Percentiles rank a stretch among this genome's conserved stretches.
Evolutionary conservation across 352 stramenopile genomes (phyloP).

Genomic region (Vaucheria bursata): DNA sequence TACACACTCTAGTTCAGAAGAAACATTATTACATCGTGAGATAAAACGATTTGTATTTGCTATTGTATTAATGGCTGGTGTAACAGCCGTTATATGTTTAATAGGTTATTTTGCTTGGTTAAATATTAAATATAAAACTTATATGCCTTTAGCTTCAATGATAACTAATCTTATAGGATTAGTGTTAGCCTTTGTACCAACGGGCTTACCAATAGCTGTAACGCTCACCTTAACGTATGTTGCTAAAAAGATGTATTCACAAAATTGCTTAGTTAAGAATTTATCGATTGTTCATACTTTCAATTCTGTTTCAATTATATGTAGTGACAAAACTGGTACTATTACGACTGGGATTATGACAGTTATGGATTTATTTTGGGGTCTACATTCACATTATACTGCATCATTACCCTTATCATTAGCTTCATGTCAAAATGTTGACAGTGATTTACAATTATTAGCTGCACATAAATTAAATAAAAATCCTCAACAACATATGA

Average conservation of each 20-base stretch:
- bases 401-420: too few species aligned
- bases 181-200: constrained; percentile 85
- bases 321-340: constrained; percentile 87
- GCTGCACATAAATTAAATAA: too few species aligned
- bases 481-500: too few species aligned
- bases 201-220: constrained; percentile 73
- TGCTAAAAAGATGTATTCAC: constrained; percentile 45
- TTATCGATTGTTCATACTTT: constrained; percentile 81
- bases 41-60: neutral
- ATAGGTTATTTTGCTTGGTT: neutral
- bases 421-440: too few species aligned
- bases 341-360: constrained; percentile 88
- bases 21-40: constrained; percentile 1
- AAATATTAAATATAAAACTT: neutral
- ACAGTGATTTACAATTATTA: too few species aligned
- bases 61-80: neutral
- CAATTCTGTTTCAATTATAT: constrained; percentile 80
- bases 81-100: neutral
- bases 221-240: constrained; percentile 81
- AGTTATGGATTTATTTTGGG: too few species aligned
- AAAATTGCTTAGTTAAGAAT: constrained; percentile 79
- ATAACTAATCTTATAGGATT: constrained; percentile 65
- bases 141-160: neutral
- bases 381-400: too few species aligned
- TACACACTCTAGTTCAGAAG: too few species aligned